A percentile compares a stretch with the other conserved stretches of the same genome.
Evolutionary conservation across 2,329 filamentous ascomycete genomes (phyloP).

Genomic region (Sclerotinia nivalis): DNA sequence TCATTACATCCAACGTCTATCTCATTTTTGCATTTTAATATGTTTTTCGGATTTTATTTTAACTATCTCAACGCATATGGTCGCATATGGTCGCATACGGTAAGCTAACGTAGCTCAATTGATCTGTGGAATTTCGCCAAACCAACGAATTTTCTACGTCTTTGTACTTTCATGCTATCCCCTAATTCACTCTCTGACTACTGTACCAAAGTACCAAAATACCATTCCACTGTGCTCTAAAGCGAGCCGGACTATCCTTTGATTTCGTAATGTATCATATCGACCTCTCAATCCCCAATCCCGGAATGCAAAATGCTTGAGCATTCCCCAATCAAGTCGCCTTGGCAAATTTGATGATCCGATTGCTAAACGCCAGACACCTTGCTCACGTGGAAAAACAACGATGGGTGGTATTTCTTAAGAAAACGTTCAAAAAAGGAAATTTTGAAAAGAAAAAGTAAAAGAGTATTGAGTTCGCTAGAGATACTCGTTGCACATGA

Average conservation of each 20-base stretch:
- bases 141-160: background rate
- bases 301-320: background rate
- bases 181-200: background rate
- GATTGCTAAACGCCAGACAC: conserved; percentile 12
- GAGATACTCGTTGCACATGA: background rate
- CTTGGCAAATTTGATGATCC: background rate
- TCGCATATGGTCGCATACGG: background rate
- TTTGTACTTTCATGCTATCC: background rate
- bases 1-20: background rate
- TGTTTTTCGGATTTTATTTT: background rate
- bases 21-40: background rate
- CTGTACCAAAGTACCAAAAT: background rate
- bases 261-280: background rate
- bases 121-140: background rate
- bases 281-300: background rate
- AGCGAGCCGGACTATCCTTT: background rate
- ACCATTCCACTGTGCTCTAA: background rate
- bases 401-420: conserved; percentile 19
- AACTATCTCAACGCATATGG: background rate
- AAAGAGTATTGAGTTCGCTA: background rate
- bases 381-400: conserved; percentile 8
- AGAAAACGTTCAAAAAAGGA: background rate
- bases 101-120: background rate
- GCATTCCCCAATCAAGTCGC: background rate
- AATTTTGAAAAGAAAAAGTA: background rate